These are phyloP conservation scores for Phytomonas sp. DNA, from an alignment of 208 protist species.

Conservation along the genomic window DNA sequence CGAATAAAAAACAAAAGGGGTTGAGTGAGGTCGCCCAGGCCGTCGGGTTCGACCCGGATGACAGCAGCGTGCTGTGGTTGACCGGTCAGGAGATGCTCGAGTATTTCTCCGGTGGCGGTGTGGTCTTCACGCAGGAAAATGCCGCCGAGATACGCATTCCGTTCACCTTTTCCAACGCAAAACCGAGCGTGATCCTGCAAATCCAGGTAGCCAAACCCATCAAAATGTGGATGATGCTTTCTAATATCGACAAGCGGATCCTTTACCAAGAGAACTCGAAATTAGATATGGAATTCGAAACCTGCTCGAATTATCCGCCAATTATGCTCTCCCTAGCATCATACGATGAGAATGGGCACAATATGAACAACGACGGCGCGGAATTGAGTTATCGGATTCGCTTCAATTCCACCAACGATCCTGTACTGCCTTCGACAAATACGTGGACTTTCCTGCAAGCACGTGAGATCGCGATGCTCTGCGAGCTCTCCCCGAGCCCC, in stretches of 20 bases:
- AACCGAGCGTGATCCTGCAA: constrained; percentile 49
- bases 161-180: constrained; percentile 55
- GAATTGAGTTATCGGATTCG: constrained; percentile 34
- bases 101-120: constrained; percentile 74
- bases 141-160: constrained; percentile 59
- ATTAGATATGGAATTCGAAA: constrained; percentile 17
- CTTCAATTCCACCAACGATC: constrained; percentile 49
- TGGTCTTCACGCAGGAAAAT: constrained; percentile 33
- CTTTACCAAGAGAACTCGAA: constrained; percentile 19
- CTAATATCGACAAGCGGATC: constrained; percentile 54
- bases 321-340: constrained; percentile 65
- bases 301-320: constrained; percentile 57
- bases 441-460: constrained; percentile 78
- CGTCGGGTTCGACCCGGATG: constrained; percentile 17
- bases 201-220: constrained; percentile 40
- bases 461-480: constrained; percentile 66
- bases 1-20: constrained; percentile 6
- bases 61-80: constrained; percentile 59
- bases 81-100: constrained; percentile 48
- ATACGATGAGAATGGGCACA: background rate
- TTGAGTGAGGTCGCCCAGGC: constrained; percentile 26
- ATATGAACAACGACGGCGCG: background rate
- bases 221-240: constrained; percentile 40
- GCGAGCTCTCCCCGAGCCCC: constrained; percentile 36
- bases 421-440: constrained; percentile 32